A percentile compares a stretch with the other conserved stretches of the same genome.
phyloP scores from a whole-genome alignment of 139 green algal species.

The Zygnema circumcarinatum region DNA sequence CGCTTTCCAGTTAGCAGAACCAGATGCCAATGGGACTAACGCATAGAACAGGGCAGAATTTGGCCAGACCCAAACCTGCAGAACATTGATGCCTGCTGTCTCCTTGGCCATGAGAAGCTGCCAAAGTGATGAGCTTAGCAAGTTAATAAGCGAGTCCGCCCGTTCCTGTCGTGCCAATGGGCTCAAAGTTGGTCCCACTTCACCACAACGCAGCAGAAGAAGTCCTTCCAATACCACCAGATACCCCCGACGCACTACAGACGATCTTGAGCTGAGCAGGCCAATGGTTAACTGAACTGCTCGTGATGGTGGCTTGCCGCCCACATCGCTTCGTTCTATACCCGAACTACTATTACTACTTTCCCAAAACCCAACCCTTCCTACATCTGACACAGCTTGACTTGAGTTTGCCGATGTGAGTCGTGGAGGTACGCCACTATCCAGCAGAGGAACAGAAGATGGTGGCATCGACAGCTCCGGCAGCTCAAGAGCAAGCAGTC shows the following conservation, averaged over 20 bases:
- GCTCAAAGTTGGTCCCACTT: background rate
- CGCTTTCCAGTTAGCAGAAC: too few species aligned
- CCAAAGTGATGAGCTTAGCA: slow-evolving; percentile 40
- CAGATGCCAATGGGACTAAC: too few species aligned
- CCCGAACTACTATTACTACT: background rate
- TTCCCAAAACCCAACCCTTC: background rate
- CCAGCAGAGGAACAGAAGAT: background rate
- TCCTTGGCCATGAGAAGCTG: slow-evolving; percentile 36
- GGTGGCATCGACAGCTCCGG: background rate
- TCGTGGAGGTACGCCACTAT: background rate
- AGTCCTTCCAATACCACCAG: slow-evolving; percentile 33
- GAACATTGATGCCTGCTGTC: slow-evolving; percentile 30
- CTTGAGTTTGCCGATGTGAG: background rate
- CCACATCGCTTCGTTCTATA: background rate
- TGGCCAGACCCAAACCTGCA: slow-evolving; percentile 36
- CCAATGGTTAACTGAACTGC: slow-evolving; percentile 27
- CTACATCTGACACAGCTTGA: background rate
- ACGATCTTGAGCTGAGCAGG: slow-evolving; percentile 21
- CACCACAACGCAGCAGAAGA: slow-evolving; percentile 11
- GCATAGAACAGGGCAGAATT: too few species aligned
- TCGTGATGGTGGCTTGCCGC: slow-evolving; percentile 3
- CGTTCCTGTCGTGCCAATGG: background rate
- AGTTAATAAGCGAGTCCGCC: background rate
- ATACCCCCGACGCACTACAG: background rate
- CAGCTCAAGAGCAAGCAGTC: slow-evolving; percentile 30